Evolutionary conservation across 176 grass and related monocot genomes (phyloP).

Genomic region (Pontederia crassipes): DNA sequence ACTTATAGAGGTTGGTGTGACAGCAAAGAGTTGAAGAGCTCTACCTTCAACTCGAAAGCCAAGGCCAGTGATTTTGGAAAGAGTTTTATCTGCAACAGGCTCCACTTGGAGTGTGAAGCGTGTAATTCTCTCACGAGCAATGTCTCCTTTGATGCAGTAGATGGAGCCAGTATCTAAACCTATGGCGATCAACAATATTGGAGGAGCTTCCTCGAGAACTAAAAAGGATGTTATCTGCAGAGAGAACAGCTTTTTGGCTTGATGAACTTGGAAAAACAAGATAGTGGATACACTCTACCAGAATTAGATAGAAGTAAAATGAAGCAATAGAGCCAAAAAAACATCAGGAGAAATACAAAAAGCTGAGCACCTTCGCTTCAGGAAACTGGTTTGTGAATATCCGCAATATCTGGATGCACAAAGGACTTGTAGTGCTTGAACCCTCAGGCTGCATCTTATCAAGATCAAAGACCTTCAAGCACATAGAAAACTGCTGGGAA

Average conservation of each 20-base stretch:
- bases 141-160: slow-evolving; percentile 98
- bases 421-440: slow-evolving; percentile 73
- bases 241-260: slow-evolving; percentile 9
- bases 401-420: slow-evolving; percentile 86
- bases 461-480: slow-evolving; percentile 90
- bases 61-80: slow-evolving; percentile 57
- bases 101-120: slow-evolving; percentile 77
- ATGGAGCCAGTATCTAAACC: slow-evolving; percentile 78
- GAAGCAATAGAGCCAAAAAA: neutral
- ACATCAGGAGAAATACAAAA: neutral
- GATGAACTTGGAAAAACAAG: slow-evolving; percentile 2
- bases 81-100: slow-evolving; percentile 27
- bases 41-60: slow-evolving; percentile 69
- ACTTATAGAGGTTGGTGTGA: slow-evolving; percentile 60
- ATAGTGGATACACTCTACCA: neutral
- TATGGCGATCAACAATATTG: slow-evolving; percentile 68
- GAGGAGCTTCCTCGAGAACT: slow-evolving; percentile 93
- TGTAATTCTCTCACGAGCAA: slow-evolving; percentile 84
- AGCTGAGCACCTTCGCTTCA: slow-evolving; percentile 56
- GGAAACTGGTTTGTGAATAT: slow-evolving; percentile 89
- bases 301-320: neutral
- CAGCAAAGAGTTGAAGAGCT: slow-evolving; percentile 73
- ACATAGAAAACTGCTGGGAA: slow-evolving; percentile 57
- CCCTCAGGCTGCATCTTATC: slow-evolving; percentile 95
- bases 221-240: slow-evolving; percentile 88